Evolutionary conservation across 2,329 filamentous ascomycete genomes (phyloP), one percentile per base, ranked within the genome.

Genomic region (Diplodia intermedia): DNA sequence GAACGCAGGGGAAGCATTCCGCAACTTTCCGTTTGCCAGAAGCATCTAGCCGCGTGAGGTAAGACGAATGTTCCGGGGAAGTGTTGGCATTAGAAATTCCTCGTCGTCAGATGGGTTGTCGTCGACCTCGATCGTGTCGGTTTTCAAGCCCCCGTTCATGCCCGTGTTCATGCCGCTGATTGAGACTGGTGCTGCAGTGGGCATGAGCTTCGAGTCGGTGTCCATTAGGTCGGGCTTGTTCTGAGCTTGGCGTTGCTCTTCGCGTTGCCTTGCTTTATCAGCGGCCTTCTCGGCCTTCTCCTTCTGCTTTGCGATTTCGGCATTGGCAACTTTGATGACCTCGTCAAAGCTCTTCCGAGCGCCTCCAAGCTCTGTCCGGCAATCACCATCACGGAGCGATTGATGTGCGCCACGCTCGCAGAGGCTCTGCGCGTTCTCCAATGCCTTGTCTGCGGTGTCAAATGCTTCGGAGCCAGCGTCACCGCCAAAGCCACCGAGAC

Each of bases 341-440:
- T 89, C 85, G 9, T 80, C 80, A 53, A 96, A 86, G 18, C 88
- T 87, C 68, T 84, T 82, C 74, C 89, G 87, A 65, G 94, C 90
- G 56, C 88, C 89, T 31, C 84, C 83, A 49, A 97, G 85, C 77
- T 97, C 92, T 20, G 88, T 86, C n/a, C 83, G 86, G 79, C 94
- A 97, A 74, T 95, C 90, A 12, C 93, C 94, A 65, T 93, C 91
- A 29, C 94, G 88, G n/a, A 97, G 83, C 70, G 95, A 93, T 74
- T 96, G 92, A 75, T 97, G 93, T 0, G 94, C 94, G 2, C 91
- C 94, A 66, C 89, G 89, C 80, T 97, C 94, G 76, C 92, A 96
- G 73, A 93, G 87, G 67, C 86, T 86, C 77, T 97, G 93, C 5
- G 92, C 91, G 71, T 88, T 87, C 75, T 97, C 93, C 31, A 97